A percentile compares a stretch with the other conserved stretches of the same genome.
Conservation (phyloP, 1,284 basidiomycete species). For the Sporisorium scitamineum region DNA sequence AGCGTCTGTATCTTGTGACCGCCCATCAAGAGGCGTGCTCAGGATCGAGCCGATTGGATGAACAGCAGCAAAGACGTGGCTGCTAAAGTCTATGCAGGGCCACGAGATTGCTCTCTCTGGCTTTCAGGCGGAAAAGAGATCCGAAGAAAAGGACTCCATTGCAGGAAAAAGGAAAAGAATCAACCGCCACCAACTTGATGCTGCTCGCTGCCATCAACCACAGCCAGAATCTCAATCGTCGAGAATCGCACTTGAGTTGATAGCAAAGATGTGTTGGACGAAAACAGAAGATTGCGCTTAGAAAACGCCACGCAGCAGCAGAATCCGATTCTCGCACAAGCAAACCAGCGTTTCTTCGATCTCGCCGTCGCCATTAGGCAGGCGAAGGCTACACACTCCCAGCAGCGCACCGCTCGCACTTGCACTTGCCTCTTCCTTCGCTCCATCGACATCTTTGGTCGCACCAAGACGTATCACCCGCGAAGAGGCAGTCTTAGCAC, state of each 20-base stretch:
- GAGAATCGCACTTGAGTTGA: not conserved
- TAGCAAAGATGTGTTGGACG: not conserved
- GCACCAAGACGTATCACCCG: constrained; percentile 46
- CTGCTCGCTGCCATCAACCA: not conserved
- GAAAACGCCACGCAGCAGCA: constrained; percentile 39
- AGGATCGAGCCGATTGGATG: not conserved
- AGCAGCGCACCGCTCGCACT: constrained; percentile 37
- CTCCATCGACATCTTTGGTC: not conserved
- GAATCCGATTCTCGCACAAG: constrained; percentile 41
- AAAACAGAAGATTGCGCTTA: constrained; percentile 3
- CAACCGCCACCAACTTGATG: not conserved
- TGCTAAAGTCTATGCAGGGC: constrained; percentile 16
- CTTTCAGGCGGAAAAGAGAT: not conserved
- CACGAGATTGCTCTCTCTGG: constrained; percentile 15
- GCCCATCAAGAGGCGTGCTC: not conserved
- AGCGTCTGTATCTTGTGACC: not conserved
- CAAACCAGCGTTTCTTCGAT: constrained; percentile 32
- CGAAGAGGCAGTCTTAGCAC: constrained; percentile 29
- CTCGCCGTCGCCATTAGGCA: constrained; percentile 4
- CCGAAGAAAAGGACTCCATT: not conserved
- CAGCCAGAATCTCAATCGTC: not conserved
- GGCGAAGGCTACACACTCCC: constrained; percentile 22
- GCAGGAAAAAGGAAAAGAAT: not conserved
- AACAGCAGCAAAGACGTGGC: not conserved
- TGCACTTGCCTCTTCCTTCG: not conserved